Conservation (phyloP, 352 stramenopile species). For the Blastocystis sp. region DNA sequence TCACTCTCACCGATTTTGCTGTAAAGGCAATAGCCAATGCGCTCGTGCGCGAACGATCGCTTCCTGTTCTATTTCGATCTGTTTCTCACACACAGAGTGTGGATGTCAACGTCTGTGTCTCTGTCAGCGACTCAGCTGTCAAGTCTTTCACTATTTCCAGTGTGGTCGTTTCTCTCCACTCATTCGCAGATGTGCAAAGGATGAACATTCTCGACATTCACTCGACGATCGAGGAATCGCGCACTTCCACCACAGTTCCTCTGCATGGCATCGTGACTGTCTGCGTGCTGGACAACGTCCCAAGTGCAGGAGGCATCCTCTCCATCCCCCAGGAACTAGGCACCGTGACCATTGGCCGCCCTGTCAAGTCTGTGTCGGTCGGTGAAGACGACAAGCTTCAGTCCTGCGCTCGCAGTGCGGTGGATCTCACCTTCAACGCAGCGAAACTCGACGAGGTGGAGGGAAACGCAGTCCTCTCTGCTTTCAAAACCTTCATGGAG, state of each 20-base stretch:
- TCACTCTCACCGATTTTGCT: neutral
- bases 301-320: slow-evolving; percentile 1
- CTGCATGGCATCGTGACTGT: neutral
- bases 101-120: neutral
- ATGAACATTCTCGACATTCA: slow-evolving; percentile 5
- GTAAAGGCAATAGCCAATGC: slow-evolving; percentile 21
- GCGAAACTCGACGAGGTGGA: neutral
- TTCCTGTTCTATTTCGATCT: neutral
- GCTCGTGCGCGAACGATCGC: neutral
- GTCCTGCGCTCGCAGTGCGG: neutral
- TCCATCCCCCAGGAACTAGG: neutral
- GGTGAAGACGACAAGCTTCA: neutral
- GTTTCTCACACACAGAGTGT: neutral
- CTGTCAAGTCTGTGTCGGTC: neutral
- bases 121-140: neutral
- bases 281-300: neutral
- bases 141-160: neutral
- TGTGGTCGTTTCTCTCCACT: neutral
- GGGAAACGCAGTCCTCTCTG: neutral
- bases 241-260: neutral
- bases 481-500: slow-evolving; percentile 24
- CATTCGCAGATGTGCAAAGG: slow-evolving; percentile 2
- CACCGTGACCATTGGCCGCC: slow-evolving; percentile 14
- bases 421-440: slow-evolving; percentile 6
- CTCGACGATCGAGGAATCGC: neutral